These are phyloP conservation scores for Setaria italica DNA, from an alignment of 202 grass and related monocot genomes.

Conservation along the genomic window DNA sequence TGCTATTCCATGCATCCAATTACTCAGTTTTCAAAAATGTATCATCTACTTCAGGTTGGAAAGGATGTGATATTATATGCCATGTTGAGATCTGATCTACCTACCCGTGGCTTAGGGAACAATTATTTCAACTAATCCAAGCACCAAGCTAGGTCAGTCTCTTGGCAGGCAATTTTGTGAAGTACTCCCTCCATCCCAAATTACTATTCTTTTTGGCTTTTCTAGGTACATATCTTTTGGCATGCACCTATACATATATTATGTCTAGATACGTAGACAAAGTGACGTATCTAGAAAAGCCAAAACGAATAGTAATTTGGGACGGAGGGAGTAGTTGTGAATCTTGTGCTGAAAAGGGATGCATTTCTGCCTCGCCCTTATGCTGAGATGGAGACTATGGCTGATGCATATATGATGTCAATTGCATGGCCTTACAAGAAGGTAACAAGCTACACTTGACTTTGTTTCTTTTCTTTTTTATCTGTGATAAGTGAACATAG, in stretches of 20 bases:
- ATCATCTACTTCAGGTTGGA: background rate
- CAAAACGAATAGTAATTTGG: too few species aligned
- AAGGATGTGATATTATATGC: constrained; percentile 6
- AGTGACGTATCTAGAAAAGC: too few species aligned
- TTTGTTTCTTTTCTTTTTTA: background rate
- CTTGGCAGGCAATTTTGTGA: background rate
- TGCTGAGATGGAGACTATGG: background rate
- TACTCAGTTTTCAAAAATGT: background rate
- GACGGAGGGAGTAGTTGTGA: background rate
- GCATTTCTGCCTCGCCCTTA: too few species aligned
- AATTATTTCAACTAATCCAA: background rate
- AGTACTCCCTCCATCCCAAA: background rate
- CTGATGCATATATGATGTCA: background rate
- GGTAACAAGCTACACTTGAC: background rate
- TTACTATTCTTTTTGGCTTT: too few species aligned
- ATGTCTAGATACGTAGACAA: too few species aligned
- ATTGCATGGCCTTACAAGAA: background rate
- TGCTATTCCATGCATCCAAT: background rate
- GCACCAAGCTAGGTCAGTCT: background rate
- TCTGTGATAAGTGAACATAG: too few species aligned
- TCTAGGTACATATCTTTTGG: too few species aligned
- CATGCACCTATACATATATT: too few species aligned
- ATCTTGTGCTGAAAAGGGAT: background rate
- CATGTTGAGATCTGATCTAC: background rate
- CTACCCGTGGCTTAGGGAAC: too few species aligned